A percentile compares a stretch with the other conserved stretches of the same genome.
phyloP scores from a whole-genome alignment of 257 asterid genomes.

The Marsdenia floribunda region DNA sequence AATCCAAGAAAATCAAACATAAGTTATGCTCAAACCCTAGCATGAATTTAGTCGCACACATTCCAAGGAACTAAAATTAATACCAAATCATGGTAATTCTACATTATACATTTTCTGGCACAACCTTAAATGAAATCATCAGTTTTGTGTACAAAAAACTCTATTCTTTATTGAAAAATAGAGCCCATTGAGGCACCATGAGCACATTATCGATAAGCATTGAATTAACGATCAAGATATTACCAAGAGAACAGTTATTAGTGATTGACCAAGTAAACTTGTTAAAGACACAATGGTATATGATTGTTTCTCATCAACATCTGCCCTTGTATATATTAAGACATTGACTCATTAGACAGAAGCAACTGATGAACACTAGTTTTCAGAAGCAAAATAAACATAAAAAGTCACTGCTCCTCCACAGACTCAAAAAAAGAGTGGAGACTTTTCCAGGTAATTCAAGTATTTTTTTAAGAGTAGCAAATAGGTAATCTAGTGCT shows the following conservation, averaged over 20 bases:
- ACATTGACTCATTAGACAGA: neutral
- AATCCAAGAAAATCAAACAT: neutral
- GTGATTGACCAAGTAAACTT: neutral
- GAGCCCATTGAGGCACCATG: neutral
- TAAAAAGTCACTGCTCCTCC: neutral
- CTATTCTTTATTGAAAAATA: neutral
- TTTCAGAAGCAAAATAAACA: neutral
- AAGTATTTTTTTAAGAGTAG: neutral
- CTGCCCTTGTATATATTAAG: neutral
- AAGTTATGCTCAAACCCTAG: neutral
- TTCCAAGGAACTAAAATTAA: neutral
- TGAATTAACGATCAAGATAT: neutral
- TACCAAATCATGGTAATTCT: neutral
- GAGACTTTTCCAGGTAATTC: neutral
- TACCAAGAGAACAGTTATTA: too few species aligned
- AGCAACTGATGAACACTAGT: neutral
- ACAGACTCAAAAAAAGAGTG: neutral
- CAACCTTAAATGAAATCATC: neutral
- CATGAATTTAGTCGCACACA: neutral
- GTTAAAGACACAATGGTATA: neutral
- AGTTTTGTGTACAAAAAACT: neutral
- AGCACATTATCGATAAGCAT: neutral
- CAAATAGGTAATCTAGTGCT: neutral
- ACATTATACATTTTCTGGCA: neutral
- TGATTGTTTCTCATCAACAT: neutral